Percentiles rank a stretch among this genome's conserved stretches.
phyloP scores from a whole-genome alignment of 2,329 filamentous ascomycete species.

The Clonostachys solani region DNA sequence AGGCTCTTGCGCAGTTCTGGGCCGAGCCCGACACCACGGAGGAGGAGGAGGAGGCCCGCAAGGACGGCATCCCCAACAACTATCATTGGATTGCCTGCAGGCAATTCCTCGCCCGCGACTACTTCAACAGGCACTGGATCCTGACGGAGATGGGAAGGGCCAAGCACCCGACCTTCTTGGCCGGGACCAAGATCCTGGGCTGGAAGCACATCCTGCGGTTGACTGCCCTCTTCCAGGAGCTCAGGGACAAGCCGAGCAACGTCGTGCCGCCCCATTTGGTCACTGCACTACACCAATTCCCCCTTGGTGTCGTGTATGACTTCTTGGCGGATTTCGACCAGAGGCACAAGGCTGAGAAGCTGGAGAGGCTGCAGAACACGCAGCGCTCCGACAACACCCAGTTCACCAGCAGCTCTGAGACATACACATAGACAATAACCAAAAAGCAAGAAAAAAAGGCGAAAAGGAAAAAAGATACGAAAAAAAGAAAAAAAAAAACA shows the following conservation, averaged over 20 bases:
- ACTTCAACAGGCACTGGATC: slow-evolving; percentile 21
- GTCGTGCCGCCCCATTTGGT: slow-evolving; percentile 7
- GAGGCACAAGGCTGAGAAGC: no score
- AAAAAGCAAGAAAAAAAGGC: no score
- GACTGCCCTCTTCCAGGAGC: slow-evolving; percentile 17
- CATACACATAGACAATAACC: no score
- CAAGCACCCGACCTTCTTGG: slow-evolving; percentile 10
- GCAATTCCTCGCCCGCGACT: slow-evolving; percentile 15
- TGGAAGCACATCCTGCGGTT: slow-evolving; percentile 21
- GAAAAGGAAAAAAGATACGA: no score
- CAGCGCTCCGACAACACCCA: no score
- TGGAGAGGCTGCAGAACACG: no score
- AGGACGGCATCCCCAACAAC: slow-evolving; percentile 8
- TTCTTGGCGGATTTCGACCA: no score
- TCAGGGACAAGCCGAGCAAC: slow-evolving; percentile 13
- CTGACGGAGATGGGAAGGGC: slow-evolving; percentile 18
- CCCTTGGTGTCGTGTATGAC: no score
- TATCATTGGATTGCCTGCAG: slow-evolving; percentile 10
- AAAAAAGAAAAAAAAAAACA: no score
- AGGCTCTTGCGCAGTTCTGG: slow-evolving; percentile 11
- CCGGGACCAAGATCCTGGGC: slow-evolving; percentile 18
- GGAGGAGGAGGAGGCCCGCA: background rate
- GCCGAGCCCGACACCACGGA: background rate
- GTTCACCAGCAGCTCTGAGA: no score
- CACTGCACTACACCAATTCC: no score